Percentiles rank a stretch among this genome's conserved stretches.
Conservation (phyloP, 257 asterid genomes). For the Gentiana straminea region DNA sequence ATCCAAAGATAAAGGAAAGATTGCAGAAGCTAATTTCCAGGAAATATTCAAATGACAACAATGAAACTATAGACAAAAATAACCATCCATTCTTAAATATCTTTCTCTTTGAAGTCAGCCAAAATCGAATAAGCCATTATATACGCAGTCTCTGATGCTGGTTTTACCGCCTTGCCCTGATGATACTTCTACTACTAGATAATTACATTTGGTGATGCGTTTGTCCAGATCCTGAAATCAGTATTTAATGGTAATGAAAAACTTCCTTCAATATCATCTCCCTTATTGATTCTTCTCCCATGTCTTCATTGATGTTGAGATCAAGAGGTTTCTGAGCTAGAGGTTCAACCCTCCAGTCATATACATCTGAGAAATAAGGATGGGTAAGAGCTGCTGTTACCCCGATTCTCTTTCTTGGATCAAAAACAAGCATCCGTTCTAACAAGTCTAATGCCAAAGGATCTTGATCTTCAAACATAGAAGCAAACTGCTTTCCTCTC, state of each 20-base stretch:
- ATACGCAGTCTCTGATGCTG: too few relatives aligned
- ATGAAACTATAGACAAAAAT: too few relatives aligned
- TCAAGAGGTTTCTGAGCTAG: constrained; percentile 25
- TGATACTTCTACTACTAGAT: too few relatives aligned
- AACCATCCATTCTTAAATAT: too few relatives aligned
- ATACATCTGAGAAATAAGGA: constrained; percentile 29
- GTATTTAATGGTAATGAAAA: constrained; percentile 16
- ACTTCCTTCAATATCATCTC: constrained; percentile 37
- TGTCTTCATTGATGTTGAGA: constrained; percentile 28
- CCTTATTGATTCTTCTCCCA: constrained; percentile 30
- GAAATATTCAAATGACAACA: too few relatives aligned
- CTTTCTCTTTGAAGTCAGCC: too few relatives aligned
- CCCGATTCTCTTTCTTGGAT: constrained; percentile 29
- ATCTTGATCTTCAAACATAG: constrained; percentile 31
- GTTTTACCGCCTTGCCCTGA: too few relatives aligned
- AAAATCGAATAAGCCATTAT: too few relatives aligned
- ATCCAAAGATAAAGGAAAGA: too few relatives aligned
- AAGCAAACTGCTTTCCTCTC: constrained; percentile 25
- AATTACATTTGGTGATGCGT: too few relatives aligned
- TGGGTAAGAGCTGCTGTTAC: constrained; percentile 34
- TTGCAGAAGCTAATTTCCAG: too few relatives aligned
- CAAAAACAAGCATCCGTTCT: constrained; percentile 28
- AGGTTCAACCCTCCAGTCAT: constrained; percentile 19
- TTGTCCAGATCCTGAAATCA: too few relatives aligned
- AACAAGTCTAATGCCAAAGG: constrained; percentile 32